Evolutionary conservation across 176 grass and related monocot genomes (phyloP), one percentile per base, ranked within the genome.

Genomic region (Tillandsia leiboldiana): DNA sequence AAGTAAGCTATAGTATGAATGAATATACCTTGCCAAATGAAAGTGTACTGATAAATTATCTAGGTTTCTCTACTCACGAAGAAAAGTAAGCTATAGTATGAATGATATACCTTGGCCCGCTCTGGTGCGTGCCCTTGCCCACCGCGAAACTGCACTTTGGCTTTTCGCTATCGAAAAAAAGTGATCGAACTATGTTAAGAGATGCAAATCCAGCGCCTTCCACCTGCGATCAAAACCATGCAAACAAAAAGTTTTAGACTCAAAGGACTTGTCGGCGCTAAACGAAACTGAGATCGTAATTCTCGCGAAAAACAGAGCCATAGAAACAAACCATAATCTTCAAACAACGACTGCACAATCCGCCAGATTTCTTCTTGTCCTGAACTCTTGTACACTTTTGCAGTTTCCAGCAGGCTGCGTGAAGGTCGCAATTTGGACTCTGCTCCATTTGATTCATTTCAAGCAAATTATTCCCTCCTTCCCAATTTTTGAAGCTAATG

Each of bases 301-400:
- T 7, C 49, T 53, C 49, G 53, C 28, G 22, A 63, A 70, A 28
- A 20, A 72, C 51, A 53, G 47, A 1, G 75, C 12, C 33, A 47
- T 26, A 10, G 67, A 65, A n/a, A 69, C 73, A 14, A 72, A 93
- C 90, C 95, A 99, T 63, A 99, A 84, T 99, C 95, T 77, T 99
- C 95, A n/a, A n/a, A 83, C 58, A 22, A 99, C 82, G 12, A 96
- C 91, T 13, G 91, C 91, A 18, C 91, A 96, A 33, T 96, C 91
- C 5, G 91, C 91, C 12, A 96, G 87, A 72, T 85, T 90, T 72
- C 91, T 72, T 73, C 91, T 67, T 22, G 91, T 90, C 26, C 91
- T 69, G 73, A 90, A 65, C 91, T 90, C 81, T 96, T 96, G 87
- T 96, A 96, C 54, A 96, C 87, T 90, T 96, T 81, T 96, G 91